These are phyloP conservation scores for Pistacia integerrima DNA, from an alignment of 345 rosid species.

Conservation along the genomic window DNA sequence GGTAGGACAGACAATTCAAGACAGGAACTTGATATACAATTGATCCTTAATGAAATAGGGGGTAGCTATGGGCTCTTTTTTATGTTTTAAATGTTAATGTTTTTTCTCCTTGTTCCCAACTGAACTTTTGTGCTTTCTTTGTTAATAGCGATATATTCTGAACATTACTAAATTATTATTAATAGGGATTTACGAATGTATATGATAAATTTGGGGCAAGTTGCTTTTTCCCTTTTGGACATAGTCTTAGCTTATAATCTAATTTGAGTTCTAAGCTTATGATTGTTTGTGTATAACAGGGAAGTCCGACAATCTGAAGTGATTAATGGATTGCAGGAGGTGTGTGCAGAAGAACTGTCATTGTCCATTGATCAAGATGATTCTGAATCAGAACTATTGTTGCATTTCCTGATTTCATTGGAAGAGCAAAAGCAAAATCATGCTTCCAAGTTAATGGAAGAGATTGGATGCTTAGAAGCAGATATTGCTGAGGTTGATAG, in stretches of 20 bases:
- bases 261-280: slow-evolving; percentile 3
- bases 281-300: slow-evolving; percentile 52
- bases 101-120: not conserved
- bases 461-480: slow-evolving; percentile 63
- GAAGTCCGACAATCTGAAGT: slow-evolving; percentile 85
- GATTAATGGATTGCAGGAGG: slow-evolving; percentile 64
- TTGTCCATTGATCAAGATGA: slow-evolving; percentile 76
- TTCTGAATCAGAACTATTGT: slow-evolving; percentile 74
- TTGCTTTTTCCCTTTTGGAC: not conserved
- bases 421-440: slow-evolving; percentile 76
- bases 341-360: slow-evolving; percentile 54
- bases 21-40: not conserved
- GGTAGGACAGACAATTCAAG: not conserved
- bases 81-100: not conserved
- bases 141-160: not conserved
- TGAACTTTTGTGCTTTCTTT: not conserved
- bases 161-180: not conserved
- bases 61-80: not conserved
- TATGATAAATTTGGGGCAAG: slow-evolving; percentile 7
- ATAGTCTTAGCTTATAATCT: not conserved
- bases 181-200: not conserved
- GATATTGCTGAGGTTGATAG: slow-evolving; percentile 77
- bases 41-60: not conserved
- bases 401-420: slow-evolving; percentile 67
- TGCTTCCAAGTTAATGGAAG: slow-evolving; percentile 62